Conservation (phyloP, 306 rosid species). For the Rosa rugosa region DNA sequence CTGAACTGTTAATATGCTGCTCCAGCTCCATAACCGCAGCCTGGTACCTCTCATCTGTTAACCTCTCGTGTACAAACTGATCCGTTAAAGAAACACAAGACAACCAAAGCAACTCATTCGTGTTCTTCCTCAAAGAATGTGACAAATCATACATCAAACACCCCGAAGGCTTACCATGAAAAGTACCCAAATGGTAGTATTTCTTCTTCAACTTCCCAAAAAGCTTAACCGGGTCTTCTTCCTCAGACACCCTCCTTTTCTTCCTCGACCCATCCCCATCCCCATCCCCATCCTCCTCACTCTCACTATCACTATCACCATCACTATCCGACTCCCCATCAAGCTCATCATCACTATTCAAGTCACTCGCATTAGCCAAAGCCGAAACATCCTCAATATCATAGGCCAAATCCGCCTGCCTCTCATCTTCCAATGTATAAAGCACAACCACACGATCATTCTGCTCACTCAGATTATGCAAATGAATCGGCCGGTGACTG, state of each 20-base stretch:
- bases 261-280: constrained; percentile 42
- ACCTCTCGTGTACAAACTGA: constrained; percentile 85
- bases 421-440: constrained; percentile 73
- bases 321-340: constrained; percentile 49
- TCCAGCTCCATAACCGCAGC: constrained; percentile 96
- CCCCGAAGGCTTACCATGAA: constrained; percentile 94
- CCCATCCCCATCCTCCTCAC: constrained; percentile 45
- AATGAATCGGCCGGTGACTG: constrained; percentile 87
- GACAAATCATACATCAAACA: constrained; percentile 94
- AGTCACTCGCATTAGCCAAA: constrained; percentile 62
- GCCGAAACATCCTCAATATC: constrained; percentile 66
- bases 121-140: constrained; percentile 74
- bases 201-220: constrained; percentile 62
- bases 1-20: constrained; percentile 77
- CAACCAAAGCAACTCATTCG: constrained; percentile 84
- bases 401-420: constrained; percentile 73
- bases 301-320: constrained; percentile 48
- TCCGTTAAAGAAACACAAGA: constrained; percentile 88
- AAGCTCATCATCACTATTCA: constrained; percentile 50
- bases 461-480: constrained; percentile 67
- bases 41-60: constrained; percentile 86
- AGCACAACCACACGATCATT: constrained; percentile 76
- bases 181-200: constrained; percentile 79
- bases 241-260: constrained; percentile 44
- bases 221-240: constrained; percentile 55